These are phyloP conservation scores for Malus hybrid DNA, from an alignment of 331 rosid species.

Conservation along the genomic window DNA sequence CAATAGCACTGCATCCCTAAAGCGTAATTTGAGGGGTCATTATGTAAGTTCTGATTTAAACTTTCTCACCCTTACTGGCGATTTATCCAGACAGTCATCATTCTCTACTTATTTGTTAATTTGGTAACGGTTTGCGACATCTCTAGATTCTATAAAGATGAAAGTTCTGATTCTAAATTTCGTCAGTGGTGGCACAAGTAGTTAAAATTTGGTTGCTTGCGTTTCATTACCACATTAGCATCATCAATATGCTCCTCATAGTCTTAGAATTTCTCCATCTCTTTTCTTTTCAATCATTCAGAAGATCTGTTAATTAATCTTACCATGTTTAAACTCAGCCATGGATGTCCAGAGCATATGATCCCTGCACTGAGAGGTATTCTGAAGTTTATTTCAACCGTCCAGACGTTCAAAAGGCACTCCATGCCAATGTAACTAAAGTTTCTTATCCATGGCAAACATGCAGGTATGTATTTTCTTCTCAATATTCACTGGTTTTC, in stretches of 20 bases:
- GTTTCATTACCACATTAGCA: neutral
- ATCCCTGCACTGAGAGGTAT: constrained; percentile 83
- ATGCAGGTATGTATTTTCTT: constrained; percentile 52
- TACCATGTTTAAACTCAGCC: constrained; percentile 44
- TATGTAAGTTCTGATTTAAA: constrained; percentile 54
- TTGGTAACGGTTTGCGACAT: neutral
- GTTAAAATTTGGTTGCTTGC: neutral
- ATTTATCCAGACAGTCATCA: neutral
- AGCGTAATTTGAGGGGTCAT: constrained; percentile 57
- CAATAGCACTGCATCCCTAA: constrained; percentile 43
- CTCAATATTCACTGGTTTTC: constrained; percentile 1
- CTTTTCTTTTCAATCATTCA: neutral
- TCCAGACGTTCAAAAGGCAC: constrained; percentile 87
- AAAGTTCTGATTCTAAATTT: neutral
- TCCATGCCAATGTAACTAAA: constrained; percentile 82
- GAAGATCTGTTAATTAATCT: constrained; percentile 7
- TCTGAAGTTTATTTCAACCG: constrained; percentile 66
- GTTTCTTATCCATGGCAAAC: constrained; percentile 76
- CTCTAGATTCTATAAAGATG: neutral
- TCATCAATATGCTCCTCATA: neutral
- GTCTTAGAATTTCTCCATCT: neutral
- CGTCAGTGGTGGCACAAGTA: neutral
- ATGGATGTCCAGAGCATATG: constrained; percentile 89
- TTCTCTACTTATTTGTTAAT: too few relatives aligned
- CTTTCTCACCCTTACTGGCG: constrained; percentile 1